Conservation (phyloP, 139 green algal genomes). For the Axilococcus clingmanii region DNA sequence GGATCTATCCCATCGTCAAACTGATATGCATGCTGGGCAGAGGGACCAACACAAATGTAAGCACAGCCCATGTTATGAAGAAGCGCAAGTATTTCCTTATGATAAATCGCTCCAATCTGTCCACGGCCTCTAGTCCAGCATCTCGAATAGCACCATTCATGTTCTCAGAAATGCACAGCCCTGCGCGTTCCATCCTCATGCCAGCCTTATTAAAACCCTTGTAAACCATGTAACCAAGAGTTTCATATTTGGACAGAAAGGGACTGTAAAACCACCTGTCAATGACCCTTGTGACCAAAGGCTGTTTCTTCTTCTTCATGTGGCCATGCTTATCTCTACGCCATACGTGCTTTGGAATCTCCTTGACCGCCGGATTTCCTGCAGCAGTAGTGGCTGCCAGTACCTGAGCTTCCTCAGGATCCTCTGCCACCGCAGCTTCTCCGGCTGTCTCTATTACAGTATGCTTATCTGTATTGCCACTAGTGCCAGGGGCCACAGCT, state of each 20-base stretch:
- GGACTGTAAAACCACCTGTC: neutral
- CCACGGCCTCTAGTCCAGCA: conserved; percentile 1
- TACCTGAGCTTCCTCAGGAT: conserved; percentile 5
- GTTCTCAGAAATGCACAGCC: conserved; percentile 1
- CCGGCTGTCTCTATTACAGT: neutral
- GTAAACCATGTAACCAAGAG: conserved; percentile 7
- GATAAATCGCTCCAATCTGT: conserved; percentile 2
- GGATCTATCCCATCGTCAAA: neutral
- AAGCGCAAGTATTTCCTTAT: conserved; percentile 15
- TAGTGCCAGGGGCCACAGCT: neutral
- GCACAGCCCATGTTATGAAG: neutral
- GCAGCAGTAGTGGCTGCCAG: neutral
- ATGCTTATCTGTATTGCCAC: neutral
- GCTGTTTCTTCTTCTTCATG: neutral
- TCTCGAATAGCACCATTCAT: conserved; percentile 6
- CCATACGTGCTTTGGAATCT: neutral
- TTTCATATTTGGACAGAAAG: neutral
- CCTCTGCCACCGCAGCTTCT: neutral
- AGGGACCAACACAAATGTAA: conserved; percentile 9
- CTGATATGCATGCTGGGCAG: conserved; percentile 10
- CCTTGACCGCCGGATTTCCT: neutral
- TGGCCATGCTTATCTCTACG: neutral
- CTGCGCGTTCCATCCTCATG: conserved; percentile 2
- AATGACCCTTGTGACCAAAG: neutral
- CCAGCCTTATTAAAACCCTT: conserved; percentile 5